These are phyloP conservation scores for Aspergillus olivimuriae DNA, from an alignment of 495 filamentous ascomycete genomes.

Conservation along the genomic window DNA sequence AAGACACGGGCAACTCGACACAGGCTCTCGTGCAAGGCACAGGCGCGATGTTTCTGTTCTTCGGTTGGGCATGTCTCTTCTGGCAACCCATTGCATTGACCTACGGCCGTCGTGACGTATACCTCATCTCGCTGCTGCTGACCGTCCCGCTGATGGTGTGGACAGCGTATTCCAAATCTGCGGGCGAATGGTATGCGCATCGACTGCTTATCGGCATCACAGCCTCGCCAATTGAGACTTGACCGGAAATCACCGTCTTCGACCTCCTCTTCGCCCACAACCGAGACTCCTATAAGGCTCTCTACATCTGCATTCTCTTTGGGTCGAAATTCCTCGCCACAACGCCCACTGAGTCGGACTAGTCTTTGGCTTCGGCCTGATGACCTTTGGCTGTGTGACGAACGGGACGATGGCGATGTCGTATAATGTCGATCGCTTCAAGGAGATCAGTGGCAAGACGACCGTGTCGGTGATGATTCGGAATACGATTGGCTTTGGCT, in stretches of 20 bases:
- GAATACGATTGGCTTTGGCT: slow-evolving; percentile 46
- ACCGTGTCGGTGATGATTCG: slow-evolving; percentile 52
- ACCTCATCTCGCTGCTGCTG: slow-evolving; percentile 22
- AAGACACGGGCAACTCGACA: slow-evolving; percentile 28
- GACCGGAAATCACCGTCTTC: slow-evolving; percentile 43
- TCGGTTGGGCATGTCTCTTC: slow-evolving; percentile 30
- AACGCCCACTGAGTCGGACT: slow-evolving; percentile 19
- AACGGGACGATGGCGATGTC: slow-evolving; percentile 14
- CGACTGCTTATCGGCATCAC: slow-evolving; percentile 47
- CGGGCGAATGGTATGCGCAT: slow-evolving; percentile 44
- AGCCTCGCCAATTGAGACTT: slow-evolving; percentile 44
- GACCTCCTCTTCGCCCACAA: slow-evolving; percentile 51
- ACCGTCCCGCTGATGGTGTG: slow-evolving; percentile 34
- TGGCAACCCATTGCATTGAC: slow-evolving; percentile 26
- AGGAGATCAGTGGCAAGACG: slow-evolving; percentile 45
- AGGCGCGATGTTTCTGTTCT: slow-evolving; percentile 29
- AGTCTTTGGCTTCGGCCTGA: slow-evolving; percentile 13
- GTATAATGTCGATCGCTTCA: slow-evolving; percentile 21
- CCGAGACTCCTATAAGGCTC: slow-evolving; percentile 43
- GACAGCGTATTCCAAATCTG: slow-evolving; percentile 36
- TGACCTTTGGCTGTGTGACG: slow-evolving; percentile 9
- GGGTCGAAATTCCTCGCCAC: slow-evolving; percentile 42
- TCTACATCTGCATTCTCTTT: slow-evolving; percentile 43
- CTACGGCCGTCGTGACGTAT: slow-evolving; percentile 27
- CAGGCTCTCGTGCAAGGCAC: slow-evolving; percentile 22